Evolutionary conservation across 2,329 filamentous ascomycete genomes (phyloP).

Genomic region (Hypoxylon sp.): DNA sequence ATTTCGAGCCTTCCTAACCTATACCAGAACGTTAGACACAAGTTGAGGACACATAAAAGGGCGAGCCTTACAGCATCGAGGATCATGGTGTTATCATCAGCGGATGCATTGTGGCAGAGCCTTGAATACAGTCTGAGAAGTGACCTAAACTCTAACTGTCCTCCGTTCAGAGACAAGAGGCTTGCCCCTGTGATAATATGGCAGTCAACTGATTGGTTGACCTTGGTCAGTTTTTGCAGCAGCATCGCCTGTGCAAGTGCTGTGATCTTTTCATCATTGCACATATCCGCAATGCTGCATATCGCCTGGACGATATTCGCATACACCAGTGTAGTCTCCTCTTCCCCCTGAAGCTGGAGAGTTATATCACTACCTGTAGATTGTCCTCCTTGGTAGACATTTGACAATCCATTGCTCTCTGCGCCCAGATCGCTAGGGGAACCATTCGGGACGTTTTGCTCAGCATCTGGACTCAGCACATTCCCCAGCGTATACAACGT

Average conservation of each 20-base stretch:
- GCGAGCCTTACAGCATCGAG: slow-evolving; percentile 75
- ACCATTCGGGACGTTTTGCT: slow-evolving; percentile 68
- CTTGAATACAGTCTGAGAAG: slow-evolving; percentile 87
- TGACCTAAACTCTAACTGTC: slow-evolving; percentile 85
- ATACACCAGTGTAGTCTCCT: slow-evolving; percentile 83
- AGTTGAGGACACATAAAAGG: background rate
- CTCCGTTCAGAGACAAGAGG: slow-evolving; percentile 81
- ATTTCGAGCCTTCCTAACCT: slow-evolving; percentile 82
- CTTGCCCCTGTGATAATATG: slow-evolving; percentile 89
- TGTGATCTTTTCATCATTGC: slow-evolving; percentile 90
- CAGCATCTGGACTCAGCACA: slow-evolving; percentile 82
- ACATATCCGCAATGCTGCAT: slow-evolving; percentile 86
- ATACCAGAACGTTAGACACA: slow-evolving; percentile 36
- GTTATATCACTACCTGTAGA: slow-evolving; percentile 84
- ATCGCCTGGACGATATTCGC: slow-evolving; percentile 95
- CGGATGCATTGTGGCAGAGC: slow-evolving; percentile 79
- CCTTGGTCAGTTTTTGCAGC: slow-evolving; percentile 92
- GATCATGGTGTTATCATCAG: slow-evolving; percentile 76
- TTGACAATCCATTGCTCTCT: slow-evolving; percentile 57
- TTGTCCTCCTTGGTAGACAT: slow-evolving; percentile 68
- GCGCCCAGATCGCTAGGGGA: slow-evolving; percentile 60
- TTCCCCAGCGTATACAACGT: slow-evolving; percentile 98
- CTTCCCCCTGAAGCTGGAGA: slow-evolving; percentile 79
- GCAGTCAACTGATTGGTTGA: slow-evolving; percentile 84
- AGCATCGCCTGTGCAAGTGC: slow-evolving; percentile 95